phyloP scores from a whole-genome alignment of 768 basidiomycete species.

The Termitomyces sp. region DNA sequence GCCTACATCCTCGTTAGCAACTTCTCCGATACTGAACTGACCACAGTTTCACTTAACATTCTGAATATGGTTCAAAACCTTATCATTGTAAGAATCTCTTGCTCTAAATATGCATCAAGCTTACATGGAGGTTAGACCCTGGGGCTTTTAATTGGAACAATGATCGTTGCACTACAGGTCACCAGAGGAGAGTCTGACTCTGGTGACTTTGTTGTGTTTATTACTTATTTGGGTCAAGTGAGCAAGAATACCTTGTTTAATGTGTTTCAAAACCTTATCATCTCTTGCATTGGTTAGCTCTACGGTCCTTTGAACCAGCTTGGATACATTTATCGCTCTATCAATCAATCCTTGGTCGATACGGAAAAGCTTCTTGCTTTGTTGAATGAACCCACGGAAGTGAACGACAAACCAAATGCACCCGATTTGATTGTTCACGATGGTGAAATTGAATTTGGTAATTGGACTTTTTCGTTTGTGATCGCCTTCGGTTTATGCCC shows the following conservation, averaged over 20 bases:
- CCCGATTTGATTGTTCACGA: conserved; percentile 65
- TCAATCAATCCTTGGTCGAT: conserved; percentile 74
- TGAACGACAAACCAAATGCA: conserved; percentile 76
- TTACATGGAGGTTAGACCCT: conserved; percentile 42
- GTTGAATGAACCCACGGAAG: conserved; percentile 77
- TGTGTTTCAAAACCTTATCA: conserved; percentile 1
- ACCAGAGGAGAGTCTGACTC: conserved; percentile 45
- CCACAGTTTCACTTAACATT: conserved; percentile 60
- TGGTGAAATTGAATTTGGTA: conserved; percentile 87
- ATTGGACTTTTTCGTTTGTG: neutral
- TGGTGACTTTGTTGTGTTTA: conserved; percentile 72
- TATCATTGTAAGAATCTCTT: conserved; percentile 54
- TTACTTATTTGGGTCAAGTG: conserved; percentile 78
- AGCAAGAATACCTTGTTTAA: conserved; percentile 7
- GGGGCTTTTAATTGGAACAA: conserved; percentile 76
- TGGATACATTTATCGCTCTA: conserved; percentile 72
- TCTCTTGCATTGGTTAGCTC: conserved; percentile 32
- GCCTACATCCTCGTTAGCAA: neutral
- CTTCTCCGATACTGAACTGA: neutral
- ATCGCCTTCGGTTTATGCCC: neutral
- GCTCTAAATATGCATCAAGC: neutral
- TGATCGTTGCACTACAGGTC: conserved; percentile 73
- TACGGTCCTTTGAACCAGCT: conserved; percentile 75
- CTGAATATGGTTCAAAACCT: conserved; percentile 78
- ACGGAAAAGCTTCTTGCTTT: conserved; percentile 81